A percentile compares a stretch with the other conserved stretches of the same genome.
These are phyloP conservation scores for Fragaria ananassa DNA, from an alignment of 306 rosid genomes.

Conservation along the genomic window DNA sequence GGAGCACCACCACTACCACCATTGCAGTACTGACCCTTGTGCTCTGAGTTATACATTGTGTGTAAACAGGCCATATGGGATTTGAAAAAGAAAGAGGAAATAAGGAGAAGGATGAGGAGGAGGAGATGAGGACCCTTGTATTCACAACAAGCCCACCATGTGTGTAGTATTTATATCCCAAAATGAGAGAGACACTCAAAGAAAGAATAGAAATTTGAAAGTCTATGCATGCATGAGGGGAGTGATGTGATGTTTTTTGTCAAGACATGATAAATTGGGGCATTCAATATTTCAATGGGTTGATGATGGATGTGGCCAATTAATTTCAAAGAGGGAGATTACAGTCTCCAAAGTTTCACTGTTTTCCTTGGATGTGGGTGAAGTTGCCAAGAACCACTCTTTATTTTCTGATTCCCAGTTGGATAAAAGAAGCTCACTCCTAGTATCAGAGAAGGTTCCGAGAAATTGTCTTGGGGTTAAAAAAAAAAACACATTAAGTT, in stretches of 20 bases:
- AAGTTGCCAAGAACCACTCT: conserved; percentile 38
- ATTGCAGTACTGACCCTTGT: conserved; percentile 29
- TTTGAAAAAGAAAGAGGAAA: conserved; percentile 38
- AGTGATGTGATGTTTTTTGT: conserved; percentile 65
- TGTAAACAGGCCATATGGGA: conserved; percentile 73
- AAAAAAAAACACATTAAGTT: background rate
- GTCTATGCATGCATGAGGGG: conserved; percentile 40
- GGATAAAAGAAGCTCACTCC: conserved; percentile 17
- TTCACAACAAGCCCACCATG: conserved; percentile 30
- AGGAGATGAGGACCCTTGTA: conserved; percentile 35
- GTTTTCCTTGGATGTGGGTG: conserved; percentile 42
- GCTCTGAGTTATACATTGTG: conserved; percentile 68
- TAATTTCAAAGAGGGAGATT: conserved; percentile 27
- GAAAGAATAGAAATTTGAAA: background rate
- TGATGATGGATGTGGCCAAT: conserved; percentile 26
- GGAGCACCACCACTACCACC: conserved; percentile 33
- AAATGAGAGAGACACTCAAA: background rate
- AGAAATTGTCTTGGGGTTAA: conserved; percentile 28
- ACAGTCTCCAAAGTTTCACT: conserved; percentile 32
- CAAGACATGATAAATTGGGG: conserved; percentile 49
- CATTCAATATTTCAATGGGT: conserved; percentile 25
- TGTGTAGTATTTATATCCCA: conserved; percentile 47
- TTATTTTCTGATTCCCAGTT: conserved; percentile 23
- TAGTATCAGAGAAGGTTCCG: conserved; percentile 37
- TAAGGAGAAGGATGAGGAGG: conserved; percentile 1